Percentiles rank a stretch among this genome's conserved stretches.
Conservation (phyloP, 345 rosid species). For the Rhodamnia rubescens region DNA sequence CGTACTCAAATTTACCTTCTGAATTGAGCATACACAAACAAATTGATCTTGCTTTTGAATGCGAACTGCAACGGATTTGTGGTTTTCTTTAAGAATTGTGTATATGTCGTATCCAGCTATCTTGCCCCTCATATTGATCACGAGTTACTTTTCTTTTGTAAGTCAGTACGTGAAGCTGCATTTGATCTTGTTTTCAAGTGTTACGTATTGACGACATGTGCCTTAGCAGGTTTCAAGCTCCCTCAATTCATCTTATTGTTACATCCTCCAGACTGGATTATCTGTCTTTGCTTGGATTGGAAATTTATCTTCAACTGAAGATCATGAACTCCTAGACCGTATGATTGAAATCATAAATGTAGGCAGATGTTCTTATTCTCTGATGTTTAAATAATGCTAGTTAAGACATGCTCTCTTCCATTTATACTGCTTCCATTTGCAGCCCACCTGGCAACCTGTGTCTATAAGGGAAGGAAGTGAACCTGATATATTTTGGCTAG, state of each 20-base stretch:
- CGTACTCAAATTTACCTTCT: background rate
- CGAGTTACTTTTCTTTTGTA: background rate
- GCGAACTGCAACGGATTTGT: background rate
- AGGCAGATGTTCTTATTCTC: constrained; percentile 7
- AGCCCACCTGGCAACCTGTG: constrained; percentile 67
- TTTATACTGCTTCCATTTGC: constrained; percentile 6
- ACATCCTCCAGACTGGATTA: constrained; percentile 55
- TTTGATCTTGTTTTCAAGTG: background rate
- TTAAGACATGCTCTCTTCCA: background rate
- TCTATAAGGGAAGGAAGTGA: constrained; percentile 76
- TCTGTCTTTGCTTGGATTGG: constrained; percentile 70
- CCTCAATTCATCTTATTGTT: constrained; percentile 70
- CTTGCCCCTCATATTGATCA: background rate
- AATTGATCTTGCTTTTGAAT: background rate
- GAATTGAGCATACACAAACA: background rate
- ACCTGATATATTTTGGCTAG: constrained; percentile 69
- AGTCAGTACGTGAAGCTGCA: background rate
- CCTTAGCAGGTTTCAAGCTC: constrained; percentile 51
- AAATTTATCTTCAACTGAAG: constrained; percentile 44
- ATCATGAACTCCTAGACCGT: constrained; percentile 69
- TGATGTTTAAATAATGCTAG: background rate
- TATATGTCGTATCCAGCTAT: background rate
- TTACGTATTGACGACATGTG: constrained; percentile 3
- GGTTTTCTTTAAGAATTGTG: background rate
- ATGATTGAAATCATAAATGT: constrained; percentile 67